Base-by-base conservation (phyloP, 768 basidiomycete genomes). In the Boletus tylopilopsis region DNA sequence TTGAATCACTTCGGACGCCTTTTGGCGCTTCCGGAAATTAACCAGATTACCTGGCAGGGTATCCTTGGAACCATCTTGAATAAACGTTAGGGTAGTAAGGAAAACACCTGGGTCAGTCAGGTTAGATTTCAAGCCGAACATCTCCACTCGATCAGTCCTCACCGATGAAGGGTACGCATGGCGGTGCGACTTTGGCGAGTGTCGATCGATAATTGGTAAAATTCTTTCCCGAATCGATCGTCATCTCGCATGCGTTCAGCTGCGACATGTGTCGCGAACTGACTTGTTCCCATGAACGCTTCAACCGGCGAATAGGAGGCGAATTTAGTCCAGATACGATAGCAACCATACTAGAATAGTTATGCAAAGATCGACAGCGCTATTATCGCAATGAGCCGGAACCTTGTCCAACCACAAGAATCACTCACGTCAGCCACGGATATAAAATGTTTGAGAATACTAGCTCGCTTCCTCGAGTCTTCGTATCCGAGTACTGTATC, bases 131-230 rank as follows among this genome's bases (percentile, higher is more conserved):
- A 24, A 12, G 21, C 36, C n/a, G 7, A 13, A 24, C 10, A 21
- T 11, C 19, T 45, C 34, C 36, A 15, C 18, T 27, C 16, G 6
- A 30, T 18, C 4, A 27, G 29, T 23, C 64, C 80, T 57, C 58
- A 94, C 95, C 95, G 48, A 98, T 86, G 71, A 97, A 98, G 7
- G 95, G 95, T 0, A 98, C 93, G 66, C 94, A 96, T 47, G 95
- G 95, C 1, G 94, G 92, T 19, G 86, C 81, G 30, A 94, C 85
- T 30, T 76, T 79, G 15, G 89, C 85, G 59, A 98, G 81, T 39
- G 85, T 79, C 50, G 85, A 81, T 45, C 90, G 83, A 70, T 97
- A 98, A 60, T 90, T 93, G 39, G 80, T 85, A 71, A 96, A 97
- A 61, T 96, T 98, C 73, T 90, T 91, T 67, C 87, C 90, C 47